Conservation (phyloP, 352 stramenopile species). For the Phytophthora gonapodyides region DNA sequence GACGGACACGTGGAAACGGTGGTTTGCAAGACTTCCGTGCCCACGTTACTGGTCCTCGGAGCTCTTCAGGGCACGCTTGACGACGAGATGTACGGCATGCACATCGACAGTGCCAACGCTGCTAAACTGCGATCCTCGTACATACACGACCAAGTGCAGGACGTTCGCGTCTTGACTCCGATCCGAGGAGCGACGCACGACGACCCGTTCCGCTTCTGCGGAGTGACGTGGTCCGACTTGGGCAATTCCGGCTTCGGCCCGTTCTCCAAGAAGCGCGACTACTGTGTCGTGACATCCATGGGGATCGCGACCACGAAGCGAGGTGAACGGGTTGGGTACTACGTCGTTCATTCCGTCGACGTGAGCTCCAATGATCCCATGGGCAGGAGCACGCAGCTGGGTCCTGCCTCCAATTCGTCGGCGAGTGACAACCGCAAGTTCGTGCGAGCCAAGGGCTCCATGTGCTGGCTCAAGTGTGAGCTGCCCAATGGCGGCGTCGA, state of each 20-base stretch:
- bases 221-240: slow-evolving; percentile 44
- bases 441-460: slow-evolving; percentile 38
- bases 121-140: slow-evolving; percentile 45
- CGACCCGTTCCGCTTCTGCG: slow-evolving; percentile 45
- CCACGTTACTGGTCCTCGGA: slow-evolving; percentile 41
- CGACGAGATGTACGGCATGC: slow-evolving; percentile 60
- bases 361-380: slow-evolving; percentile 27
- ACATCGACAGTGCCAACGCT: slow-evolving; percentile 33
- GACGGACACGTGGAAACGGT: slow-evolving; percentile 25
- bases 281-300: slow-evolving; percentile 41
- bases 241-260: slow-evolving; percentile 28
- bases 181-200: slow-evolving; percentile 33
- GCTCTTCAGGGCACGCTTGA: slow-evolving; percentile 58
- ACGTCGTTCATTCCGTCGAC: slow-evolving; percentile 47
- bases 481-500: slow-evolving; percentile 38
- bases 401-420: background rate
- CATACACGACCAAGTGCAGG: slow-evolving; percentile 48
- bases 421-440: slow-evolving; percentile 15
- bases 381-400: slow-evolving; percentile 25
- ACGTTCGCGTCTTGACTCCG: slow-evolving; percentile 41
- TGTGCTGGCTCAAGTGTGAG: slow-evolving; percentile 52
- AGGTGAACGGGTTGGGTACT: slow-evolving; percentile 46
- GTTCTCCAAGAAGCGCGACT: slow-evolving; percentile 38
- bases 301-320: slow-evolving; percentile 27
- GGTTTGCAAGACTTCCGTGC: slow-evolving; percentile 31